A percentile compares a stretch with the other conserved stretches of the same genome.
phyloP scores from a whole-genome alignment of 2,329 filamentous ascomycete genomes.

The Colletotrichum cereale region DNA sequence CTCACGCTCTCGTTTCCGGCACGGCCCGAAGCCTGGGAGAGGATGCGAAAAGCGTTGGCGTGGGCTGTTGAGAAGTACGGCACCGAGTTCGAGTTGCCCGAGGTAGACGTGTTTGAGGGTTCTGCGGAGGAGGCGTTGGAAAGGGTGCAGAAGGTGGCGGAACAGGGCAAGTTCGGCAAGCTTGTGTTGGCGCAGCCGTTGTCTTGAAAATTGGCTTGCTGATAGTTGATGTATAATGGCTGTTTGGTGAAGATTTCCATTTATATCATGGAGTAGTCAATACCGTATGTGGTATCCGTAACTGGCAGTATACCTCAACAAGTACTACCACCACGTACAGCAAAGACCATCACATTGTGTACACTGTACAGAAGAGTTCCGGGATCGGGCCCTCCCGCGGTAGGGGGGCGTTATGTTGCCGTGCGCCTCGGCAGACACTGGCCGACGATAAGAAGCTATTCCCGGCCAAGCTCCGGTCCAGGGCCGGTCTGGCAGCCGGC shows the following conservation, averaged over 20 bases:
- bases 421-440: background rate
- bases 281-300: too few relatives aligned
- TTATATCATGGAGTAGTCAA: too few relatives aligned
- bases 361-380: background rate
- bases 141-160: constrained; percentile 1
- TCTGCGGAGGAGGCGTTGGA: constrained; percentile 9
- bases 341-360: background rate
- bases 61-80: constrained; percentile 11
- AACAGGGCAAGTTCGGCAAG: constrained; percentile 20
- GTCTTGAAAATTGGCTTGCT: too few relatives aligned
- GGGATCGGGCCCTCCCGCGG: constrained; percentile 32
- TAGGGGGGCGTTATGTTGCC: constrained; percentile 17
- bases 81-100: background rate
- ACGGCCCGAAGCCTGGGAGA: background rate
- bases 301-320: too few relatives aligned
- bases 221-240: too few relatives aligned
- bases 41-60: constrained; percentile 1
- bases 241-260: too few relatives aligned
- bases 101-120: constrained; percentile 8
- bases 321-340: too few relatives aligned
- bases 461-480: constrained; percentile 22
- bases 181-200: constrained; percentile 8
- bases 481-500: constrained; percentile 22
- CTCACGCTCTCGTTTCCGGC: background rate
- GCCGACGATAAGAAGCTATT: constrained; percentile 26